These are phyloP conservation scores for Plantago major DNA, from an alignment of 257 asterid species.

Conservation along the genomic window DNA sequence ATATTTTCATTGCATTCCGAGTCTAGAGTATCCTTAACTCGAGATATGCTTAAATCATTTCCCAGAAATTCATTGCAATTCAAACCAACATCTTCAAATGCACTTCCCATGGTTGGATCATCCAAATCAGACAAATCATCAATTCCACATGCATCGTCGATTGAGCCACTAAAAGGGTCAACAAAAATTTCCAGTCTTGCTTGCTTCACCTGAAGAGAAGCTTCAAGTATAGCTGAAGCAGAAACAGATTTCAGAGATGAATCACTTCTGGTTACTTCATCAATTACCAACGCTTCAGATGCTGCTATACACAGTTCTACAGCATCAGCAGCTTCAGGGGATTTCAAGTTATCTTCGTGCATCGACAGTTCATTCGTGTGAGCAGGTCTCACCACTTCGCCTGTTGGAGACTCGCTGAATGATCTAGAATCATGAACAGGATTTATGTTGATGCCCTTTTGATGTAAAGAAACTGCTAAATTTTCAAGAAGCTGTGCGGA, in stretches of 20 bases:
- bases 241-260: slow-evolving; percentile 30
- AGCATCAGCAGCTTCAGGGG: slow-evolving; percentile 38
- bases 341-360: slow-evolving; percentile 29
- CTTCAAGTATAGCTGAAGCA: slow-evolving; percentile 68
- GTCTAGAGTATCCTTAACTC: slow-evolving; percentile 51
- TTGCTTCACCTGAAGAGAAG: slow-evolving; percentile 74
- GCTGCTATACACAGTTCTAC: slow-evolving; percentile 74
- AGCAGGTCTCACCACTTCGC: slow-evolving; percentile 26
- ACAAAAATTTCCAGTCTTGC: slow-evolving; percentile 54
- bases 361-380: slow-evolving; percentile 26
- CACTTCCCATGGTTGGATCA: slow-evolving; percentile 61
- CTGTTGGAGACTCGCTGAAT: slow-evolving; percentile 20
- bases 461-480: slow-evolving; percentile 24
- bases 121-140: slow-evolving; percentile 56
- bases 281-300: slow-evolving; percentile 79
- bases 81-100: slow-evolving; percentile 61
- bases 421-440: slow-evolving; percentile 18
- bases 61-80: slow-evolving; percentile 20
- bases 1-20: slow-evolving; percentile 33
- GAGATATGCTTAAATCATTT: slow-evolving; percentile 40
- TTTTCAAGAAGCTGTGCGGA: slow-evolving; percentile 29
- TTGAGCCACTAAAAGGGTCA: slow-evolving; percentile 21
- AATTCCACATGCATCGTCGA: slow-evolving; percentile 27
- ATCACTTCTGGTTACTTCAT: slow-evolving; percentile 41
- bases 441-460: slow-evolving; percentile 24